Evolutionary conservation across 1,284 basidiomycete genomes (phyloP), one percentile per base, ranked within the genome.

Genomic region (Lignosus rhinocerotis): DNA sequence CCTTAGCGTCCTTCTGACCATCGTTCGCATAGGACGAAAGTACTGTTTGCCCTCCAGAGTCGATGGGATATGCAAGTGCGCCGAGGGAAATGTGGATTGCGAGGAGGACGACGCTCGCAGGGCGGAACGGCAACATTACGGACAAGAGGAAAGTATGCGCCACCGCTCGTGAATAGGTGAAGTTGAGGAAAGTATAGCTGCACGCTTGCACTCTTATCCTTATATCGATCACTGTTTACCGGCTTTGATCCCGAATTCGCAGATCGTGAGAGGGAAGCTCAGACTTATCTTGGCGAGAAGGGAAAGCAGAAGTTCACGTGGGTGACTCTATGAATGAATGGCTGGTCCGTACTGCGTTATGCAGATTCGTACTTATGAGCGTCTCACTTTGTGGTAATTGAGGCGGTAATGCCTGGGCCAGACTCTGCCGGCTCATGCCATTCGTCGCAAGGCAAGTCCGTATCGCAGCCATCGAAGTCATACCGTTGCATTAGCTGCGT

Each of bases 1-100:
- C 78, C 6, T 68, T 73, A 2, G 71, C 67, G 43, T 74, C 64
- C 38, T 65, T 68, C 10, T 11, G 58, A 11, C 39, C 25, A 17
- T 30, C 3, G 6, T 3, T 10, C 2, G 11, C 19, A 14, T 19
- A 19, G n/a, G 41, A 11, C 10, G 48, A 49, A 11, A 64, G 58
- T 0, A 54, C 42, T 0, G 21, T 30, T 36, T 64, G 62, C 5
- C 19, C 48, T 5, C 25, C 44, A n/a, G 50, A 34, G 14, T 34
- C 38, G 34, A 46, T 16, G 7, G 55, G 55, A 6, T 46, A 21
- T 6, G 49, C 44, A 6, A 38, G 8, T 9, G 42, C 32, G 55
- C n/a, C 2, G 19, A 19, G 41, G 21, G 46, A 2, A 4, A 1
- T 17, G 9, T 34, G 36, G 19, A 34, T 32, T 7, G 44, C 55